phyloP scores from a whole-genome alignment of 2,329 filamentous ascomycete species.

The Pyrenochaeta sp. region DNA sequence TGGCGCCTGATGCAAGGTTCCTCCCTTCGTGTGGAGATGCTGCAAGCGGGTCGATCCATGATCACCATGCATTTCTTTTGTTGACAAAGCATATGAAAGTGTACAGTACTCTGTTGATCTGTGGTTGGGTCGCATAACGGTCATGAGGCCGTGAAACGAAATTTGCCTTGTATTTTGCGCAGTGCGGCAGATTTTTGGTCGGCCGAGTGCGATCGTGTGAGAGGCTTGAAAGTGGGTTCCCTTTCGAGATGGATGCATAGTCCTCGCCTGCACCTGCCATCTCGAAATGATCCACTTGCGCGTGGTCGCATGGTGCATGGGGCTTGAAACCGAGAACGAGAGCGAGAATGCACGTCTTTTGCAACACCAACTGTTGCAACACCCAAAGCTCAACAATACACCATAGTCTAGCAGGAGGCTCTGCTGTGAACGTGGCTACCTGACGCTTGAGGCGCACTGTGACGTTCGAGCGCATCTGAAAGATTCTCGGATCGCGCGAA shows the following conservation, averaged over 20 bases:
- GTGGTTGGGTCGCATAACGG: no score
- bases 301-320: no score
- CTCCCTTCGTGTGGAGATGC: conserved; percentile 16
- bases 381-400: no score
- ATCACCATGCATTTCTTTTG: conserved; percentile 18
- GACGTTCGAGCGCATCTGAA: conserved; percentile 23
- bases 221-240: no score
- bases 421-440: conserved; percentile 2
- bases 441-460: conserved; percentile 19
- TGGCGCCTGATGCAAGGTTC: conserved; percentile 19
- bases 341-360: no score
- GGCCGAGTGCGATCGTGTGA: background rate
- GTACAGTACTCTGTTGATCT: background rate
- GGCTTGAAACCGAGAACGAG: no score
- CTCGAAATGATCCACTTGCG: no score
- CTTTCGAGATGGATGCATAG: background rate
- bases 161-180: background rate
- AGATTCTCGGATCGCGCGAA: conserved; percentile 19
- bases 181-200: no score
- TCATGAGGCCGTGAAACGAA: background rate
- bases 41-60: conserved; percentile 27
- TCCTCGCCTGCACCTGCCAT: background rate
- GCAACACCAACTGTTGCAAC: no score
- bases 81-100: background rate
- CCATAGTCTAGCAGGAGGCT: background rate